phyloP scores from a whole-genome alignment of 1,284 basidiomycete species.

The Naganishia sp. region DNA sequence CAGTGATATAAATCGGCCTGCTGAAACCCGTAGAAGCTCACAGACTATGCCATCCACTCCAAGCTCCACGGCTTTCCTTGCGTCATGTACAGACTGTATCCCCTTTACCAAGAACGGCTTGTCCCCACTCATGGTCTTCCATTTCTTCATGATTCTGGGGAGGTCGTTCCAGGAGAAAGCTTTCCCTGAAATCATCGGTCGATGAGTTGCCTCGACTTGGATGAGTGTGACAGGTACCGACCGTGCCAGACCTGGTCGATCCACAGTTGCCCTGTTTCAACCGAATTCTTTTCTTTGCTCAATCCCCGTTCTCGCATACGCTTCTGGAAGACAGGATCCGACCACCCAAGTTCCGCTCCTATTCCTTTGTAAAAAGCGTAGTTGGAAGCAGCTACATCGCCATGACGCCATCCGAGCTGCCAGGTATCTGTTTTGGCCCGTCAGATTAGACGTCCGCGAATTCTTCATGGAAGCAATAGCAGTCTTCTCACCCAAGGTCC shows the following conservation, averaged over 20 bases:
- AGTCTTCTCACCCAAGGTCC: slow-evolving; percentile 64
- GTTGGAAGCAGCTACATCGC: slow-evolving; percentile 61
- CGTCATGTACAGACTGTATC: slow-evolving; percentile 67
- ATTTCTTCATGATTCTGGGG: slow-evolving; percentile 56
- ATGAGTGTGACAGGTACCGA: background rate
- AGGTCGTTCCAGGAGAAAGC: slow-evolving; percentile 24
- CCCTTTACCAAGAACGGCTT: slow-evolving; percentile 65
- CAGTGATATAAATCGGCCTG: background rate
- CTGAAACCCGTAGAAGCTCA: background rate
- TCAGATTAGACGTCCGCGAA: background rate
- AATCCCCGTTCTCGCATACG: slow-evolving; percentile 55
- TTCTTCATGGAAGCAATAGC: slow-evolving; percentile 51
- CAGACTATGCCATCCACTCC: slow-evolving; percentile 71
- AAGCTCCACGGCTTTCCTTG: slow-evolving; percentile 65
- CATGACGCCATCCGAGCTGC: slow-evolving; percentile 54
- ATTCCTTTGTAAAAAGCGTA: slow-evolving; percentile 48
- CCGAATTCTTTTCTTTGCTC: slow-evolving; percentile 36
- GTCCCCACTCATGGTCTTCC: slow-evolving; percentile 60
- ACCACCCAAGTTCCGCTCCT: slow-evolving; percentile 59
- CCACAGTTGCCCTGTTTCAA: slow-evolving; percentile 39
- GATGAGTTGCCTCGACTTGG: background rate
- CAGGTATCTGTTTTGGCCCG: slow-evolving; percentile 8
- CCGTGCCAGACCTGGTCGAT: slow-evolving; percentile 40
- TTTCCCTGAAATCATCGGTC: background rate
- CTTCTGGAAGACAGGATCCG: slow-evolving; percentile 66